These are phyloP conservation scores for Rubroboletus satanas DNA, from an alignment of 768 basidiomycete species.

Conservation along the genomic window DNA sequence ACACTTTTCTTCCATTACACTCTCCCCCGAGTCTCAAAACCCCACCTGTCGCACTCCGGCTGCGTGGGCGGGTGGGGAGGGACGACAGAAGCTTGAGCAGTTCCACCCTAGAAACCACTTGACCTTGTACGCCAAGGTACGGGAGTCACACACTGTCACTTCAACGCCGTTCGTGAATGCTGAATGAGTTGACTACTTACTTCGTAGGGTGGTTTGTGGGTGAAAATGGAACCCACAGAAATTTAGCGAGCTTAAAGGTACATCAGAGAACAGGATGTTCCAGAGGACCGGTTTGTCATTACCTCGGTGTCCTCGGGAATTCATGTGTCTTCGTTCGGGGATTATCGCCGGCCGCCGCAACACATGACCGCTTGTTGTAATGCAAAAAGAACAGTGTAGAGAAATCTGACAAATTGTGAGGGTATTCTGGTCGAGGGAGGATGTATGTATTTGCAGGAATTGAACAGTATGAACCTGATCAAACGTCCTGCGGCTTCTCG, in stretches of 20 bases:
- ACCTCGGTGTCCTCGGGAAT: too few species aligned
- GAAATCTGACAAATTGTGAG: too few species aligned
- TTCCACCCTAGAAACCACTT: conserved; percentile 28
- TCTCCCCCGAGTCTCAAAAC: conserved; percentile 28
- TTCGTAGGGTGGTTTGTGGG: conserved; percentile 45
- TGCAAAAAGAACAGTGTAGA: too few species aligned
- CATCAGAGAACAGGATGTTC: background rate
- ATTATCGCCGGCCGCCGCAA: too few species aligned
- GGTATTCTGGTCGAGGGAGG: too few species aligned
- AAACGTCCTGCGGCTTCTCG: too few species aligned
- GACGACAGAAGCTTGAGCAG: conserved; percentile 25
- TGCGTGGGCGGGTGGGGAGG: conserved; percentile 24
- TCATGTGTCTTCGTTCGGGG: too few species aligned
- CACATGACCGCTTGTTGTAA: too few species aligned
- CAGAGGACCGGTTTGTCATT: background rate
- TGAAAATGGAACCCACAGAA: conserved; percentile 37
- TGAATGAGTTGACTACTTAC: background rate
- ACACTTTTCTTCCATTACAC: conserved; percentile 23
- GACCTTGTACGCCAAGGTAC: conserved; percentile 37
- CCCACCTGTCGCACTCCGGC: conserved; percentile 24
- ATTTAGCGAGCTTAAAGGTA: background rate
- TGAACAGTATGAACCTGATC: too few species aligned
- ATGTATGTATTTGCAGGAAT: too few species aligned
- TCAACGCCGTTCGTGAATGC: background rate
- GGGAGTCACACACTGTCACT: background rate